Percentiles rank a stretch among this genome's conserved stretches.
phyloP scores from a whole-genome alignment of 768 basidiomycete species.

The Lactarius vividus region DNA sequence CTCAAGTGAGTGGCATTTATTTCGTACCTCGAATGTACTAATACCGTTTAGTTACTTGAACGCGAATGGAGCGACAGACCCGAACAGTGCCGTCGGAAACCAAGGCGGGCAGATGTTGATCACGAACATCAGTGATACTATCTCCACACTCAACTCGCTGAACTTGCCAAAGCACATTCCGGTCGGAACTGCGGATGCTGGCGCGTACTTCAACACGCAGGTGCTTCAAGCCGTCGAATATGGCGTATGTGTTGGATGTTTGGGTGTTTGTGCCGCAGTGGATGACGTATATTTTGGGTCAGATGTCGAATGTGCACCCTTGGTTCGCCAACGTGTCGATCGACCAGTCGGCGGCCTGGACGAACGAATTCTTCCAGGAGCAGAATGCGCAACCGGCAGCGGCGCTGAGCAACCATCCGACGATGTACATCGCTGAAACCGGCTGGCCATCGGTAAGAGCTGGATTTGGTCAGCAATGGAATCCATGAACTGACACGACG shows the following conservation, averaged over 20 bases:
- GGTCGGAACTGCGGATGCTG: slow-evolving; percentile 84
- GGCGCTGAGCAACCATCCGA: slow-evolving; percentile 63
- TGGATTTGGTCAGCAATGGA: background rate
- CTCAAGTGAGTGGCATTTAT: slow-evolving; percentile 52
- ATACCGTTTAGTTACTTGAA: slow-evolving; percentile 51
- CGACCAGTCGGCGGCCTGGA: slow-evolving; percentile 75
- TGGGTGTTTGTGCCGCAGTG: slow-evolving; percentile 56
- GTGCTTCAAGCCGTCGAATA: slow-evolving; percentile 66
- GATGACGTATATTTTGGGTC: slow-evolving; percentile 58
- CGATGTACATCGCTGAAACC: slow-evolving; percentile 93
- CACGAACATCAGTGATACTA: slow-evolving; percentile 64
- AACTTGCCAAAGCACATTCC: slow-evolving; percentile 58
- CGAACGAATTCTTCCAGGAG: slow-evolving; percentile 68
- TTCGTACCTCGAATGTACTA: background rate
- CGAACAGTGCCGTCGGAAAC: slow-evolving; percentile 60
- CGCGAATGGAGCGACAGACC: slow-evolving; percentile 44
- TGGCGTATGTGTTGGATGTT: slow-evolving; percentile 48
- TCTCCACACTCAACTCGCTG: slow-evolving; percentile 51
- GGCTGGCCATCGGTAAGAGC: slow-evolving; percentile 72
- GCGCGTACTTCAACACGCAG: slow-evolving; percentile 73
- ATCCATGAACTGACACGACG: background rate
- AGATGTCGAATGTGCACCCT: slow-evolving; percentile 91
- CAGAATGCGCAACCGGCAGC: slow-evolving; percentile 60
- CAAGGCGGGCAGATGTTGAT: slow-evolving; percentile 62
- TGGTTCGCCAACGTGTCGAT: slow-evolving; percentile 88